phyloP scores from a whole-genome alignment of 805 yeast species.

The Barnettozyma pratensis region DNA sequence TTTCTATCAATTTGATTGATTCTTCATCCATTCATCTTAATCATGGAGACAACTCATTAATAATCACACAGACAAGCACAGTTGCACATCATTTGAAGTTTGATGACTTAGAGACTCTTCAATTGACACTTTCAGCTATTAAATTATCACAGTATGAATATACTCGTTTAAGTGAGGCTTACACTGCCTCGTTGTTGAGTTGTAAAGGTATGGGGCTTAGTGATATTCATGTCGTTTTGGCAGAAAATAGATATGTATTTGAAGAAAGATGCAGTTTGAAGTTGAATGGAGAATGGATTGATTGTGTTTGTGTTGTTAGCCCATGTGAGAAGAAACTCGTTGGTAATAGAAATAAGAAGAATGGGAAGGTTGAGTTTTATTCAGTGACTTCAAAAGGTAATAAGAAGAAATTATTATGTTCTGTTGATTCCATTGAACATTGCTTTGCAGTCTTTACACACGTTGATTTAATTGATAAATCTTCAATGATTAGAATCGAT shows the following conservation, averaged over 20 bases:
- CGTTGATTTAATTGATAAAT: conserved; percentile 50
- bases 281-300: conserved; percentile 54
- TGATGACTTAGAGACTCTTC: conserved; percentile 6
- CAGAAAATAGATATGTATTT: conserved; percentile 40
- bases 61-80: not conserved
- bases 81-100: conserved; percentile 22
- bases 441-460: conserved; percentile 56
- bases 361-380: conserved; percentile 52
- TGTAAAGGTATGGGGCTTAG: conserved; percentile 50
- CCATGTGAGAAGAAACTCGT: conserved; percentile 33
- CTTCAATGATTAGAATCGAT: conserved; percentile 48
- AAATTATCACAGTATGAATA: conserved; percentile 53
- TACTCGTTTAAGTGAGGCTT: conserved; percentile 52
- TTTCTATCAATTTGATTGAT: conserved; percentile 20
- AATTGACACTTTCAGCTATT: conserved; percentile 43
- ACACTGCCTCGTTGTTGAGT: conserved; percentile 59
- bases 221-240: conserved; percentile 54
- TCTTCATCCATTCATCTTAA: conserved; percentile 2
- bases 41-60: not conserved
- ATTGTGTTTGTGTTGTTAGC: conserved; percentile 43
- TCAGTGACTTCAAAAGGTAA: conserved; percentile 37
- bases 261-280: conserved; percentile 62
- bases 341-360: conserved; percentile 21
- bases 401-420: conserved; percentile 48
- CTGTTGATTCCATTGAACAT: conserved; percentile 39